A percentile compares a stretch with the other conserved stretches of the same genome.
Evolutionary conservation across 2,329 filamentous ascomycete genomes (phyloP).

Genomic region (Ophiostoma perfectum): DNA sequence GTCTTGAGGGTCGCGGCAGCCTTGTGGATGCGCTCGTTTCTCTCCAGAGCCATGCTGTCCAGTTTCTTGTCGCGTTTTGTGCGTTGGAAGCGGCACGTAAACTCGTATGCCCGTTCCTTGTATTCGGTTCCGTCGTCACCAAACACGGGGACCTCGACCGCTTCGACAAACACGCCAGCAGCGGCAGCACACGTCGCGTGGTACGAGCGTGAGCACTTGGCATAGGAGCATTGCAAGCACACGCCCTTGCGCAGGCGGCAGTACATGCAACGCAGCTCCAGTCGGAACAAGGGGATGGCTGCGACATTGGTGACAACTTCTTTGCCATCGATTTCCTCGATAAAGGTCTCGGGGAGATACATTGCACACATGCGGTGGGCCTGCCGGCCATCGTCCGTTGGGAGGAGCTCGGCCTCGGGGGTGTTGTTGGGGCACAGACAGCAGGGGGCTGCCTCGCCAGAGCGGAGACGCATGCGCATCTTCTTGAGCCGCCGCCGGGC

Average conservation of each 20-base stretch:
- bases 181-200: slow-evolving; percentile 91
- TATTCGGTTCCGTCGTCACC: slow-evolving; percentile 89
- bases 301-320: slow-evolving; percentile 73
- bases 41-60: slow-evolving; percentile 63
- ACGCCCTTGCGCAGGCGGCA: slow-evolving; percentile 93
- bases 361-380: slow-evolving; percentile 85
- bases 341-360: slow-evolving; percentile 88
- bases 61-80: slow-evolving; percentile 76
- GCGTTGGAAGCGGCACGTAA: slow-evolving; percentile 90
- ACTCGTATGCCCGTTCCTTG: slow-evolving; percentile 84
- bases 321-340: slow-evolving; percentile 63
- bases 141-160: slow-evolving; percentile 79
- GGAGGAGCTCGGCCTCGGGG: slow-evolving; percentile 71
- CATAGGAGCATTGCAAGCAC: slow-evolving; percentile 92
- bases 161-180: slow-evolving; percentile 86
- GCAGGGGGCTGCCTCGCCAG: slow-evolving; percentile 51
- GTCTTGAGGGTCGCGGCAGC: slow-evolving; percentile 63
- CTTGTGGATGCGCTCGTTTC: slow-evolving; percentile 60
- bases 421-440: slow-evolving; percentile 89
- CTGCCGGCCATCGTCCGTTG: slow-evolving; percentile 80
- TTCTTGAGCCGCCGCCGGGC: slow-evolving; percentile 62
- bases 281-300: slow-evolving; percentile 77
- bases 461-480: slow-evolving; percentile 60
- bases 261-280: slow-evolving; percentile 90
- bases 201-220: slow-evolving; percentile 89